These are phyloP conservation scores for Morella rubra DNA, from an alignment of 306 rosid genomes.

Conservation along the genomic window DNA sequence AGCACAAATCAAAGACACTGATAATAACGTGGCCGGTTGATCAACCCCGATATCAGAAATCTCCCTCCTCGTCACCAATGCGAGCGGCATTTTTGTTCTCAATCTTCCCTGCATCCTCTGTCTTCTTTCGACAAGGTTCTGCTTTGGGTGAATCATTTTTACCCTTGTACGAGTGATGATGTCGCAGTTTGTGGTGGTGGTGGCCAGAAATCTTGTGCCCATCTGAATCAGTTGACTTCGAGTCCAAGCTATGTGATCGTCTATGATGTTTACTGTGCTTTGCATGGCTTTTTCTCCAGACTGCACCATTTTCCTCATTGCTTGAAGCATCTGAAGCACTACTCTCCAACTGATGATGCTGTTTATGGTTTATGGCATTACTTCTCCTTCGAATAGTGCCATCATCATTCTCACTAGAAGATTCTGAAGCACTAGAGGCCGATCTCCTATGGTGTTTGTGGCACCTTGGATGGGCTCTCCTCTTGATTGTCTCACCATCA, in stretches of 20 bases:
- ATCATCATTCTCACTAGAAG: constrained; percentile 42
- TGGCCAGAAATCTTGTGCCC: constrained; percentile 39
- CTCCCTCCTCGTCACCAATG: background rate
- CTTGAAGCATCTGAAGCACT: constrained; percentile 57
- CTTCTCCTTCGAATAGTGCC: constrained; percentile 31
- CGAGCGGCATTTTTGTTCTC: constrained; percentile 19
- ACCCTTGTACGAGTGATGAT: constrained; percentile 38
- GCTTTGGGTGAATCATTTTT: constrained; percentile 26
- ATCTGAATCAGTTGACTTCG: constrained; percentile 51
- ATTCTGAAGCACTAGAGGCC: constrained; percentile 34
- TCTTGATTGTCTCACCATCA: constrained; percentile 33
- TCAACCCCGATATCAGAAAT: background rate
- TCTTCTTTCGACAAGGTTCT: constrained; percentile 30
- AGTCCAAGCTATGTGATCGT: constrained; percentile 44
- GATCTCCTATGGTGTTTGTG: constrained; percentile 32
- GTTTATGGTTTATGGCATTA: constrained; percentile 54
- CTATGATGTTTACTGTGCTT: constrained; percentile 51
- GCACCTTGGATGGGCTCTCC: constrained; percentile 37
- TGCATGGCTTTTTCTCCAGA: constrained; percentile 35
- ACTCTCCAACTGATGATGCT: constrained; percentile 32
- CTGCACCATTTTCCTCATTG: constrained; percentile 37
- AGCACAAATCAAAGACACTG: background rate
- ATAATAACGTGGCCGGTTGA: background rate
- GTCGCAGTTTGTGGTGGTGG: constrained; percentile 34
- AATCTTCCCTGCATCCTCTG: constrained; percentile 13